Base-by-base conservation (phyloP, 2,329 filamentous ascomycete species). In the Penicillium sp. region DNA sequence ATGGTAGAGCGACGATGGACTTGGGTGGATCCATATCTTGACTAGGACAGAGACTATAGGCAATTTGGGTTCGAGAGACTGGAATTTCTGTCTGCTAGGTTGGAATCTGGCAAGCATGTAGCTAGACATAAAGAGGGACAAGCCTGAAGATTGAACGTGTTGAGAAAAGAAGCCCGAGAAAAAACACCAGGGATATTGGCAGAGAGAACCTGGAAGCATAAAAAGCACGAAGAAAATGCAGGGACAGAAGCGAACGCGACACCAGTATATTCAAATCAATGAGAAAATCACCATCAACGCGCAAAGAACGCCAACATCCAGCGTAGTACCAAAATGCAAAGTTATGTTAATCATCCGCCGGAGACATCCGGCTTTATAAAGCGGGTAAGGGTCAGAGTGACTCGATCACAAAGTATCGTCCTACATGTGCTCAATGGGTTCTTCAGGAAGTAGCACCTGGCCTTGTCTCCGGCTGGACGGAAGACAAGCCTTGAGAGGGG, bases 361-460 rank as follows among this genome's bases (percentile, higher is more conserved):
- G n/a, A 19, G 11, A 49, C n/a, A 27, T 19, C 27, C 16, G 2
- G 49, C 27, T 37, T 37, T 24, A 10, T 10, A 9, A 31, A 51
- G 33, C 19, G 16, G 14, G 31, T n/a, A 9, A 31, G 16, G 2
- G 1, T 19, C 10, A 27, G 11, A 44, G 41, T n/a, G 24, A 27
- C 6, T 27, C 24, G 16, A 19, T 36, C 19, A 22, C 24, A 14
- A 14, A 24, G 33, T 31, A 14, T 19, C 24, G 10, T 35, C 46
- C 67, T 71, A 79, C 13, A 76, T 69, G 73, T 95, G 91, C 77
- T 96, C 91, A 61, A 96, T 90, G 0, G 91, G 91, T 60, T 93
- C 90, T 74, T 96, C 92, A 0, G 90, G 89, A 7, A 96, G 80
- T 31, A 96, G 77, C 14, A 70, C 60, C 31, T 75, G 71, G 37